Percentiles rank a stretch among this genome's conserved stretches.
Evolutionary conservation across 2,329 filamentous ascomycete genomes (phyloP).

Genomic region (Alternaria triticimaculans): DNA sequence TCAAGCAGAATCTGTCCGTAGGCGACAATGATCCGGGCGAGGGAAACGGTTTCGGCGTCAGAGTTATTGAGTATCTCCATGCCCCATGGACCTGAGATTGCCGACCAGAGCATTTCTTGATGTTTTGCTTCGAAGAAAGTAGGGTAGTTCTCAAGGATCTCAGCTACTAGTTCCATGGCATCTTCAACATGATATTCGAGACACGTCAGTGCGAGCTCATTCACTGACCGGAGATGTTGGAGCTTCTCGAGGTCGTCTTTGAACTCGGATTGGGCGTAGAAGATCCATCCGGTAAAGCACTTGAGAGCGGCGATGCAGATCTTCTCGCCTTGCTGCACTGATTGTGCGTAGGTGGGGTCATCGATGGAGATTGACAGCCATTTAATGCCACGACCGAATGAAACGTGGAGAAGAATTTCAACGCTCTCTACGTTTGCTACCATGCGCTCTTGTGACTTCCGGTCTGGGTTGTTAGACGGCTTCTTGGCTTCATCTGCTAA

Average conservation of each 20-base stretch:
- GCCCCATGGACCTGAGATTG: constrained; percentile 44
- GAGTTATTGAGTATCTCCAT: constrained; percentile 45
- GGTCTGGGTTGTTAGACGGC: constrained; percentile 66
- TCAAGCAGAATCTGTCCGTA: constrained; percentile 45
- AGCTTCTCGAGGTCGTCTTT: constrained; percentile 64
- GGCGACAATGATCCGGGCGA: constrained; percentile 46
- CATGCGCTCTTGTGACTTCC: constrained; percentile 60
- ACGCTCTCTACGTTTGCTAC: constrained; percentile 60
- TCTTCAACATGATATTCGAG: constrained; percentile 62
- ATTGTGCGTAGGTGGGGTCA: constrained; percentile 29
- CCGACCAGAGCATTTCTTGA: constrained; percentile 42
- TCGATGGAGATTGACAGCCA: constrained; percentile 36
- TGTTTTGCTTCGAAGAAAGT: constrained; percentile 45
- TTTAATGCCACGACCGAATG: constrained; percentile 46
- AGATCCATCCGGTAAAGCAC: constrained; percentile 67
- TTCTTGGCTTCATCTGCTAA: constrained; percentile 73
- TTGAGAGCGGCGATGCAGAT: constrained; percentile 43
- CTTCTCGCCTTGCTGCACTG: constrained; percentile 38
- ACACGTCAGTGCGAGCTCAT: constrained; percentile 66
- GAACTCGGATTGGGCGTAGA: constrained; percentile 72
- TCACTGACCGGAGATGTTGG: constrained; percentile 65
- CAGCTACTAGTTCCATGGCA: constrained; percentile 46
- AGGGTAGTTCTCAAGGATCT: constrained; percentile 45
- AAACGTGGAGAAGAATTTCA: constrained; percentile 56
- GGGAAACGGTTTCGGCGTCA: constrained; percentile 43